Percentiles rank a stretch among this genome's conserved stretches.
phyloP scores from a whole-genome alignment of 2,329 filamentous ascomycete species.

The Aspergillus uvarum region DNA sequence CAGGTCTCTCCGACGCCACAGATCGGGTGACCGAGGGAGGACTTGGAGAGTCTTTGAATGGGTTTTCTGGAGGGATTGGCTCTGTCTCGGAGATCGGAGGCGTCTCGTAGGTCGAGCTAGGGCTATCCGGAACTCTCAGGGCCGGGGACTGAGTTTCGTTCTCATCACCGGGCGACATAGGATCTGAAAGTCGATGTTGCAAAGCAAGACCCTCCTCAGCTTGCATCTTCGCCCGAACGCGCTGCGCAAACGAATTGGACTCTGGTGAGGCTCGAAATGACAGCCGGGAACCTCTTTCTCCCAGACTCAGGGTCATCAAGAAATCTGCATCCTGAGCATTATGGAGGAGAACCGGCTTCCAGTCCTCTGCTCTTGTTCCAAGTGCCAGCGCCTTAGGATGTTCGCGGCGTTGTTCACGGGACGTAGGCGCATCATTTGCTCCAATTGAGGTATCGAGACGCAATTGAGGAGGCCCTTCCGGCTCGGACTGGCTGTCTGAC shows the following conservation, averaged over 20 bases:
- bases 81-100: slow-evolving; percentile 30
- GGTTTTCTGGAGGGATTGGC: slow-evolving; percentile 25
- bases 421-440: slow-evolving; percentile 15
- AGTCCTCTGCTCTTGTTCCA: slow-evolving; percentile 15
- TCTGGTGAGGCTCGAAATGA: slow-evolving; percentile 41
- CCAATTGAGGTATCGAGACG: slow-evolving; percentile 36
- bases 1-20: slow-evolving; percentile 26
- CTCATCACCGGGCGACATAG: slow-evolving; percentile 29
- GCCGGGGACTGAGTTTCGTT: slow-evolving; percentile 13
- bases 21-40: slow-evolving; percentile 20
- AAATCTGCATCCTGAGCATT: slow-evolving; percentile 41
- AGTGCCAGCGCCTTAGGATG: slow-evolving; percentile 17
- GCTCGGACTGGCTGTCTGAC: slow-evolving; percentile 15
- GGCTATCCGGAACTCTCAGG: slow-evolving; percentile 20
- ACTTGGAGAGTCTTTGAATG: slow-evolving; percentile 29
- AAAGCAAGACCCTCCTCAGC: slow-evolving; percentile 53
- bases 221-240: slow-evolving; percentile 53
- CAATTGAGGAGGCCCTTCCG: slow-evolving; percentile 25
- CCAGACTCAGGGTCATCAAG: slow-evolving; percentile 32
- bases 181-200: slow-evolving; percentile 44
- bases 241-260: slow-evolving; percentile 48
- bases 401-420: slow-evolving; percentile 14
- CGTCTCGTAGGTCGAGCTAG: slow-evolving; percentile 28
- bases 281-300: slow-evolving; percentile 36
- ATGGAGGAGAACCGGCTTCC: slow-evolving; percentile 33